Base-by-base conservation (phyloP, 192 early-diverging fungal genomes). In the Gonapodya prolifera region DNA sequence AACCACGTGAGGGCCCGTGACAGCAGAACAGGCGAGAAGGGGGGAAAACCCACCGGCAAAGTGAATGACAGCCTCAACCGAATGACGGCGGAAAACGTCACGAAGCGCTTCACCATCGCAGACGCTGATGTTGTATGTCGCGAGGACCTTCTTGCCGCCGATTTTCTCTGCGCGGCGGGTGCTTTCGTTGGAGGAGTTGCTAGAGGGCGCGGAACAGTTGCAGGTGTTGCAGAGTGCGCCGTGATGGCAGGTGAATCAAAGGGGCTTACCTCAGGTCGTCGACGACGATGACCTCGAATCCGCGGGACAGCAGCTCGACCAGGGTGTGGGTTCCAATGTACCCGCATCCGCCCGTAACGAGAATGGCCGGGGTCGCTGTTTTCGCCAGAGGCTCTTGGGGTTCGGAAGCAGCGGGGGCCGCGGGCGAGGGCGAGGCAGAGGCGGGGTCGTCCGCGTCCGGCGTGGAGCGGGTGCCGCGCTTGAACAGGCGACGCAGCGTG, bases 291-390 rank as follows among this genome's bases (percentile, higher is more conserved):
- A 81, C 80, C 8, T 75, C 34, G 34, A 75, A 29, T 2, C 80
- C 80, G 1, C 75, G 30, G 28, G 18, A 1, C 1, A 81, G 80
- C 30, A 81, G 78, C 1, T 18, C 8, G 75, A 76, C 77, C 13
- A 75, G 77, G 2, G 80, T 81, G 78, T 81, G 80, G 79, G 80
- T 79, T 2, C 80, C 80, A 33, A 81, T 81, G 78, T 76, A 81
- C 2, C 80, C 80, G 34, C 77, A 77, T 28, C 78, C 80, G 32
- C 80, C 80, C 2, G 80, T 81, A 69, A 78, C 78, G 33, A 79
- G 80, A 33, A 80, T 61, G 45, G 45, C 8, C 8, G 45, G 45
- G 23, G 45, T 61, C 45, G 45, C 8, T 8, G 8, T 61, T n/a
- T n/a, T n/a, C n/a, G n/a, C n/a, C n/a, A n/a, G n/a, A n/a, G n/a